Percentiles rank a stretch among this genome's conserved stretches.
phyloP scores from a whole-genome alignment of 2,329 filamentous ascomycete species.

The Monosporascus ibericus region DNA sequence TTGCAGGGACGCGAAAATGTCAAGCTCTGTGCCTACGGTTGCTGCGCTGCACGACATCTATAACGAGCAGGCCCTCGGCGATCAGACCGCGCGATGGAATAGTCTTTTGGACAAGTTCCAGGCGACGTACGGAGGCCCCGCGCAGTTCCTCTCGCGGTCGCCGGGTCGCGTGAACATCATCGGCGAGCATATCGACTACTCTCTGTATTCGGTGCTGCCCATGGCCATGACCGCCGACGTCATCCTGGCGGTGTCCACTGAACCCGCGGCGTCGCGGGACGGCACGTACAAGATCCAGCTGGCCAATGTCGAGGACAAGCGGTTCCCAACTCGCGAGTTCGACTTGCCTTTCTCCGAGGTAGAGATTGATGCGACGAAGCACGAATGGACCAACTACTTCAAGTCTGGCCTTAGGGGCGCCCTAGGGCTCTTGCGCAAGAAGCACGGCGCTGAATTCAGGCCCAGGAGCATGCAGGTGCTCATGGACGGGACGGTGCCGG shows the following conservation, averaged over 20 bases:
- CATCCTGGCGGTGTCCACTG: slow-evolving; percentile 68
- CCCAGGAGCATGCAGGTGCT: slow-evolving; percentile 80
- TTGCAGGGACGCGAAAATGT: slow-evolving; percentile 32
- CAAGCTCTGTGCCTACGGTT: slow-evolving; percentile 64
- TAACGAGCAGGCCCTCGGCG: slow-evolving; percentile 60
- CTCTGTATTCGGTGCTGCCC: slow-evolving; percentile 88
- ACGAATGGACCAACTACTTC: slow-evolving; percentile 99
- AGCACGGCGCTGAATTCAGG: slow-evolving; percentile 52
- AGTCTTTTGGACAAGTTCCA: slow-evolving; percentile 66
- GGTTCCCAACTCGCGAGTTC: slow-evolving; percentile 73
- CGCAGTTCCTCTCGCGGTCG: slow-evolving; percentile 81
- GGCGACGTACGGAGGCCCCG: slow-evolving; percentile 59
- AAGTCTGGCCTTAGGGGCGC: slow-evolving; percentile 84
- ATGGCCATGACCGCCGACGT: slow-evolving; percentile 93
- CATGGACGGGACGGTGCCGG: slow-evolving; percentile 86
- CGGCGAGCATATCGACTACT: slow-evolving; percentile 99
- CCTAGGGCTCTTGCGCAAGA: slow-evolving; percentile 67
- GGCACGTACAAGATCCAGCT: slow-evolving; percentile 65
- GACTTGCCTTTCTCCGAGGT: slow-evolving; percentile 59
- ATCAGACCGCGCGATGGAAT: slow-evolving; percentile 71
- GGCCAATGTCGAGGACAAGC: slow-evolving; percentile 68
- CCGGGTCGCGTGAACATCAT: slow-evolving; percentile 97
- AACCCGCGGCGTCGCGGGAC: slow-evolving; percentile 36
- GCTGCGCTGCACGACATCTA: slow-evolving; percentile 77
- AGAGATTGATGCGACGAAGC: slow-evolving; percentile 76